Conservation (phyloP, 768 basidiomycete species). For the Amanita molliuscula region DNA sequence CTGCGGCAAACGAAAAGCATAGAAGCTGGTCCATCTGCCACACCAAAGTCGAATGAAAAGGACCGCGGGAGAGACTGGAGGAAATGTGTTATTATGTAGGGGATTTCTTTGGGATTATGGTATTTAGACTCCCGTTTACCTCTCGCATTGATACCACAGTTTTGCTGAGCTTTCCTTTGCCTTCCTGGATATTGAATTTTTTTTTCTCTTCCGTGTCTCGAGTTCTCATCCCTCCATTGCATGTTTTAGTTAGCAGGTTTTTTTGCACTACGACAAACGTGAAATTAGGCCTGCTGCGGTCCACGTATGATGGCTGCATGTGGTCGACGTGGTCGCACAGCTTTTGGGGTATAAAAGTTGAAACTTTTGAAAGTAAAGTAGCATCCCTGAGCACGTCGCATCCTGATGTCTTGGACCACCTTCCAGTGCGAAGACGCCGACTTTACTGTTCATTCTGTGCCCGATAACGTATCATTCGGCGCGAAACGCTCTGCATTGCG, state of each 20-base stretch:
- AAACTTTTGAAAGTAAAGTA: background rate
- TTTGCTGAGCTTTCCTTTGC: constrained; percentile 21
- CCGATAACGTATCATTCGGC: constrained; percentile 37
- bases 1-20: constrained; percentile 62
- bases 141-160: constrained; percentile 77
- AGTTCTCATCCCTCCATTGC: constrained; percentile 12
- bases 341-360: background rate
- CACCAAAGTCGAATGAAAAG: constrained; percentile 26
- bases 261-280: background rate
- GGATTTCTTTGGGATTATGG: constrained; percentile 49
- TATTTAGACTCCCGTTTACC: constrained; percentile 69
- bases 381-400: background rate
- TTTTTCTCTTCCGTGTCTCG: constrained; percentile 13
- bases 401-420: constrained; percentile 9
- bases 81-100: constrained; percentile 79
- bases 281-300: background rate
- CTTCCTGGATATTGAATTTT: constrained; percentile 16
- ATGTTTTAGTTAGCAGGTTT: constrained; percentile 13
- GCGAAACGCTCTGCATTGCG: constrained; percentile 40
- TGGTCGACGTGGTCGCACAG: background rate
- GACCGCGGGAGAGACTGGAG: constrained; percentile 19
- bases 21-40: constrained; percentile 33
- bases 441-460: constrained; percentile 44
- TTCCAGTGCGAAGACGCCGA: constrained; percentile 41
- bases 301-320: background rate